phyloP scores from a whole-genome alignment of 352 stramenopile species.

The Paralagenidium karlingii region DNA sequence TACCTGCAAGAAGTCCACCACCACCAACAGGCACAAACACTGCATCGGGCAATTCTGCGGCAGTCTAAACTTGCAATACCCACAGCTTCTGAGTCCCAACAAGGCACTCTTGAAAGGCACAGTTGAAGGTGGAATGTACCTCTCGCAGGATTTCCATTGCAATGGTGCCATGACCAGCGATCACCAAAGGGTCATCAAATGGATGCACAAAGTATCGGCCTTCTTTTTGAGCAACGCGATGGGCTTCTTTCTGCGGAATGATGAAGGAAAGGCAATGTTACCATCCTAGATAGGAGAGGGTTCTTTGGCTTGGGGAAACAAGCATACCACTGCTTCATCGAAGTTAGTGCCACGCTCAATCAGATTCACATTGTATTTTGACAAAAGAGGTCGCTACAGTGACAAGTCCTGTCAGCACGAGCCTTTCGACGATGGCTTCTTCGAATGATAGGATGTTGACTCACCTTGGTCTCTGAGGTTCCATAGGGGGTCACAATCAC shows the following conservation, averaged over 20 bases:
- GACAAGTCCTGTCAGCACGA: neutral
- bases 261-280: neutral
- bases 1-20: slow-evolving; percentile 92
- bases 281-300: neutral
- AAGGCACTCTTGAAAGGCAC: neutral
- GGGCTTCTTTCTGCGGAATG: slow-evolving; percentile 71
- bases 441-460: too few species aligned
- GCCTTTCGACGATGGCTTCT: too few species aligned
- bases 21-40: slow-evolving; percentile 97
- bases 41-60: slow-evolving; percentile 84
- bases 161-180: slow-evolving; percentile 96
- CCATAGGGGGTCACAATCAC: slow-evolving; percentile 94
- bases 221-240: slow-evolving; percentile 83
- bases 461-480: slow-evolving; percentile 79
- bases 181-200: slow-evolving; percentile 96
- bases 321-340: slow-evolving; percentile 81
- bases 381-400: neutral
- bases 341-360: slow-evolving; percentile 94
- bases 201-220: slow-evolving; percentile 93
- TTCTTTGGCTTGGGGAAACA: neutral
- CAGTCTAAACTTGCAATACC: slow-evolving; percentile 19
- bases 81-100: neutral
- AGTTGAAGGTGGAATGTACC: slow-evolving; percentile 7
- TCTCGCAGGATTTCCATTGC: slow-evolving; percentile 89
- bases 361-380: slow-evolving; percentile 78